A percentile compares a stretch with the other conserved stretches of the same genome.
Evolutionary conservation across 495 filamentous ascomycete genomes (phyloP).

Genomic region (Haplographium delicatum): DNA sequence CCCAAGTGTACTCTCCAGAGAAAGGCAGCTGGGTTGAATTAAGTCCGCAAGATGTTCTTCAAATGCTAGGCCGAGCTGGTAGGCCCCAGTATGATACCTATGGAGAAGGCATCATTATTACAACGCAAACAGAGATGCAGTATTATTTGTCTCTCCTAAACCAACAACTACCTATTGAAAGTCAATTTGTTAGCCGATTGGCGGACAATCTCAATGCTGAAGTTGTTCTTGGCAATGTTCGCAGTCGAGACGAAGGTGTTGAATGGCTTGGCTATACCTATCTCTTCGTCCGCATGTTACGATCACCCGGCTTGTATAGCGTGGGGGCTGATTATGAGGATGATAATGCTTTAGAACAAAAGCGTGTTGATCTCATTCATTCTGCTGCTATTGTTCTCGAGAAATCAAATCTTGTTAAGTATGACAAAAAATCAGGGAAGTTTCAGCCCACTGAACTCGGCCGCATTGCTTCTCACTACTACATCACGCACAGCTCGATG

Average conservation of each 20-base stretch:
- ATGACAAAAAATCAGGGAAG: constrained; percentile 89
- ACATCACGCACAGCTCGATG: constrained; percentile 96
- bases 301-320: constrained; percentile 91
- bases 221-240: constrained; percentile 91
- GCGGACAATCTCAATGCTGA: constrained; percentile 98
- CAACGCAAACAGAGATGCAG: constrained; percentile 86
- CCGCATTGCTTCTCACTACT: constrained; percentile 94
- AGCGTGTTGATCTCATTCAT: constrained; percentile 92
- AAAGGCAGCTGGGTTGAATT: constrained; percentile 98
- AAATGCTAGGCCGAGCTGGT: constrained; percentile 97
- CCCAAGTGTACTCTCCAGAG: constrained; percentile 95
- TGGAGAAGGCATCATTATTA: constrained; percentile 98
- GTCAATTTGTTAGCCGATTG: constrained; percentile 87
- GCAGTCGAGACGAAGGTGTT: constrained; percentile 88
- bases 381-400: constrained; percentile 87
- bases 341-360: constrained; percentile 88
- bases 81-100: constrained; percentile 96
- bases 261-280: constrained; percentile 99
- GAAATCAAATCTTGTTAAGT: constrained; percentile 82
- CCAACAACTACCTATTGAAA: constrained; percentile 96
- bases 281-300: constrained; percentile 94
- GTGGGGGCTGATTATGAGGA: constrained; percentile 94
- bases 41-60: constrained; percentile 94
- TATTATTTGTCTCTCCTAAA: constrained; percentile 96
- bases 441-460: constrained; percentile 91